A percentile compares a stretch with the other conserved stretches of the same genome.
Conservation (phyloP, 768 basidiomycete genomes). For the Tricholoma bakamatsutake region DNA sequence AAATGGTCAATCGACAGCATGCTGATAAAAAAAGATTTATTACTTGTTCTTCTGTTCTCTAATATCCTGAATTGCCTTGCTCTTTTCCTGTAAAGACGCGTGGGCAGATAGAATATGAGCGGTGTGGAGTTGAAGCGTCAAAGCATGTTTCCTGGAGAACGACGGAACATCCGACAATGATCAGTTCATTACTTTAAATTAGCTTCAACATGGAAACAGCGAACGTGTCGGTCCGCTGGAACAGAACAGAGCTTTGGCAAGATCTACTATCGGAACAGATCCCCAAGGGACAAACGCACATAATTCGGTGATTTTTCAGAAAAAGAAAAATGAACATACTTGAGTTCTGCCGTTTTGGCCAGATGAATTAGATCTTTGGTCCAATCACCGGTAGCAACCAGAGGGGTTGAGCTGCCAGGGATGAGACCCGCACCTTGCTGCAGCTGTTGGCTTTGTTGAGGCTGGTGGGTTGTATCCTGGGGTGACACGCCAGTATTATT, state of each 20-base stretch:
- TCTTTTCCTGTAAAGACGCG: constrained; percentile 71
- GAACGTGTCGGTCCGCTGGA: neutral
- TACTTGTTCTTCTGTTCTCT: constrained; percentile 84
- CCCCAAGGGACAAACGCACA: neutral
- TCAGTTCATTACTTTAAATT: constrained; percentile 1
- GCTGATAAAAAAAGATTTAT: constrained; percentile 16
- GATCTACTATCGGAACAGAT: neutral
- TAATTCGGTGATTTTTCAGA: neutral
- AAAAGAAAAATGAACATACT: constrained; percentile 45
- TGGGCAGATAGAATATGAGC: constrained; percentile 85
- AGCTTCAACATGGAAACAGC: neutral
- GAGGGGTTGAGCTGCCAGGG: constrained; percentile 30
- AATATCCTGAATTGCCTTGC: constrained; percentile 73
- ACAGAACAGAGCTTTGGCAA: neutral
- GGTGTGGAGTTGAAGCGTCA: constrained; percentile 80
- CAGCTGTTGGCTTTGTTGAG: constrained; percentile 19
- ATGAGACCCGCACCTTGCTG: constrained; percentile 18
- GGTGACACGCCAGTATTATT: constrained; percentile 19
- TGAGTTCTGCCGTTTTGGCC: constrained; percentile 83
- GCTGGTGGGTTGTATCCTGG: constrained; percentile 23
- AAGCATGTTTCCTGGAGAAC: constrained; percentile 63
- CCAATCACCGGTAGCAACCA: constrained; percentile 83
- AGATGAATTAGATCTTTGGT: constrained; percentile 81
- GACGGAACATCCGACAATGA: neutral
- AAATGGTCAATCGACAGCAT: neutral